Conservation (phyloP, 1,139 yeast genomes). For the Candida sanyaensis region DNA sequence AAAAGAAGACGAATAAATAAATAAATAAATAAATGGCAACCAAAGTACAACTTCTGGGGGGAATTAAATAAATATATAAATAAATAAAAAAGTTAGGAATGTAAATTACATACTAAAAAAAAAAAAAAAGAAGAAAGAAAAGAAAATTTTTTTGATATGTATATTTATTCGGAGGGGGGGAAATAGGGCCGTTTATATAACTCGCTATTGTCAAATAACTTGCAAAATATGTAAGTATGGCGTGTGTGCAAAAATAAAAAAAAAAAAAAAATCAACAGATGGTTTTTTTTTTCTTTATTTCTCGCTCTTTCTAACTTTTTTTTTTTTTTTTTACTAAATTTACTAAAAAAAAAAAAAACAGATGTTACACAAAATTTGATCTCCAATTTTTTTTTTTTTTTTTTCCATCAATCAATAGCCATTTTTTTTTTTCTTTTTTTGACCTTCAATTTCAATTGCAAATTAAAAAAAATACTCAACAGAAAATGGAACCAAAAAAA, state of each 20-base stretch:
- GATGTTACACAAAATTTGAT: not conserved
- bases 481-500: constrained; percentile 1
- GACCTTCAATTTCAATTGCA: not conserved
- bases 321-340: constrained; percentile 1
- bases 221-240: constrained; percentile 2
- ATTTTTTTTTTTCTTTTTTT: too few relatives aligned
- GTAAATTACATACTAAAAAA: not conserved
- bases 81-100: not conserved
- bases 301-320: not conserved
- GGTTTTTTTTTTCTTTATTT: not conserved
- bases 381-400: not conserved
- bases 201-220: not conserved
- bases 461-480: not conserved
- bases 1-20: not conserved
- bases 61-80: not conserved
- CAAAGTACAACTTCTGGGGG: too few relatives aligned
- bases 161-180: not conserved
- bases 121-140: not conserved
- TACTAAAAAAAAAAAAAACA: constrained; percentile 1
- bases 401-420: not conserved
- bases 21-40: too few relatives aligned
- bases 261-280: not conserved
- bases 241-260: not conserved
- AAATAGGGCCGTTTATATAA: constrained; percentile 1
- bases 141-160: not conserved